Conservation (phyloP, 176 grass and related monocot genomes). For the Themeda triandra region DNA sequence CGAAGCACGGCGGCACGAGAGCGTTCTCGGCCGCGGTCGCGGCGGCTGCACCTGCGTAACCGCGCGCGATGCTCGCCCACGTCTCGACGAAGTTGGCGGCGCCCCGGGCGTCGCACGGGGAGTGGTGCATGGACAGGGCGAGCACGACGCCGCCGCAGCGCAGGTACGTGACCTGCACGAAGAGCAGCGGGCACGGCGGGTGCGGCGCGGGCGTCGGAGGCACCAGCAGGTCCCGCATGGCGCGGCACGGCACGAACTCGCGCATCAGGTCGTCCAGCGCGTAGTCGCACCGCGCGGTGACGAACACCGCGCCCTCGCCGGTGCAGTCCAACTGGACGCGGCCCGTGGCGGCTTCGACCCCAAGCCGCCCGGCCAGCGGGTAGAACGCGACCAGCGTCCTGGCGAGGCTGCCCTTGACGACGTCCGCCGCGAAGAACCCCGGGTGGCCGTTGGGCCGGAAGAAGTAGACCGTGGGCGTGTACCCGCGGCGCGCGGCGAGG, state of each 20-base stretch:
- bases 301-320: slow-evolving; percentile 54
- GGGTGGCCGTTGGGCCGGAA: slow-evolving; percentile 26
- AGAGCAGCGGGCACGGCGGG: slow-evolving; percentile 28
- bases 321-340: slow-evolving; percentile 67
- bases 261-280: slow-evolving; percentile 36
- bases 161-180: slow-evolving; percentile 62
- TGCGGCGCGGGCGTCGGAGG: slow-evolving; percentile 21
- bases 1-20: slow-evolving; percentile 29
- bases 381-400: slow-evolving; percentile 56
- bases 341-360: neutral
- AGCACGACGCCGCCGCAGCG: slow-evolving; percentile 70
- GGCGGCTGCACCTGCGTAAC: neutral
- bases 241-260: slow-evolving; percentile 47
- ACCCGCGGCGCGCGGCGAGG: slow-evolving; percentile 33
- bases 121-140: slow-evolving; percentile 58
- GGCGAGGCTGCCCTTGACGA: slow-evolving; percentile 43
- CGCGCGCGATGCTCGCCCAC: slow-evolving; percentile 45
- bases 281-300: slow-evolving; percentile 22
- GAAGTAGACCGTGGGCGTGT: slow-evolving; percentile 67
- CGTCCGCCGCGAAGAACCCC: slow-evolving; percentile 40
- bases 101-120: slow-evolving; percentile 28
- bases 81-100: slow-evolving; percentile 61
- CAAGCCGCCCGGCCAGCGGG: slow-evolving; percentile 62
- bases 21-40: neutral
- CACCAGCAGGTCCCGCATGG: slow-evolving; percentile 46